Evolutionary conservation across 805 yeast species (phyloP).

Genomic region (Starmerella bombi): DNA sequence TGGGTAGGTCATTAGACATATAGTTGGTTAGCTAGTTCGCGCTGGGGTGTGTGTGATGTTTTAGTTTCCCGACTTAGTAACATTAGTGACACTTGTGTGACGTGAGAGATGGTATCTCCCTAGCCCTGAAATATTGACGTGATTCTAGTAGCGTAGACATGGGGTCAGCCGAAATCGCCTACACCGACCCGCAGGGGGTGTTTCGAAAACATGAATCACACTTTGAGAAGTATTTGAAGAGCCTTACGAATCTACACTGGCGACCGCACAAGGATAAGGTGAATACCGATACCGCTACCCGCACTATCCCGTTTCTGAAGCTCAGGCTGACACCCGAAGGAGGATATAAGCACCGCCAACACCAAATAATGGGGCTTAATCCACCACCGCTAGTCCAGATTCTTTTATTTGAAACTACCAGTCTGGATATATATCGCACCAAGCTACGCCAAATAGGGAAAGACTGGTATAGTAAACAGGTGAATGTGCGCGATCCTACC

Average conservation of each 20-base stretch:
- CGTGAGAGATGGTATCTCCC: no score
- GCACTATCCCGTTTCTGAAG: constrained; percentile 50
- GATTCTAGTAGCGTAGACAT: constrained; percentile 11
- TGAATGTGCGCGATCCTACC: constrained; percentile 33
- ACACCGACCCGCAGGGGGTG: constrained; percentile 62
- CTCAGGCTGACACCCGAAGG: constrained; percentile 46
- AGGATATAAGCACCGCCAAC: constrained; percentile 30
- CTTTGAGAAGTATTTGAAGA: constrained; percentile 36
- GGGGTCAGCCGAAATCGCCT: constrained; percentile 34
- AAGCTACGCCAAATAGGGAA: constrained; percentile 69
- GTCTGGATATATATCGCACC: constrained; percentile 59
- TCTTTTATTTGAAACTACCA: constrained; percentile 54
- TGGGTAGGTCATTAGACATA: constrained; percentile 5
- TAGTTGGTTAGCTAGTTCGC: not conserved
- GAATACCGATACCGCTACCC: constrained; percentile 23
- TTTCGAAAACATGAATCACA: constrained; percentile 35
- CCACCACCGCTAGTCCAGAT: constrained; percentile 46
- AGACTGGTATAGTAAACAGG: constrained; percentile 56
- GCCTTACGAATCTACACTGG: constrained; percentile 59
- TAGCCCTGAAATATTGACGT: no score
- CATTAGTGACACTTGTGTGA: no score
- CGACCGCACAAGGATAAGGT: constrained; percentile 29
- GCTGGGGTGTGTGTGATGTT: not conserved
- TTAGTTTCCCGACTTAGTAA: no score
- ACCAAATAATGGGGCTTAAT: constrained; percentile 31